Evolutionary conservation across 306 rosid genomes (phyloP).

Genomic region (Rubus parviflorus): DNA sequence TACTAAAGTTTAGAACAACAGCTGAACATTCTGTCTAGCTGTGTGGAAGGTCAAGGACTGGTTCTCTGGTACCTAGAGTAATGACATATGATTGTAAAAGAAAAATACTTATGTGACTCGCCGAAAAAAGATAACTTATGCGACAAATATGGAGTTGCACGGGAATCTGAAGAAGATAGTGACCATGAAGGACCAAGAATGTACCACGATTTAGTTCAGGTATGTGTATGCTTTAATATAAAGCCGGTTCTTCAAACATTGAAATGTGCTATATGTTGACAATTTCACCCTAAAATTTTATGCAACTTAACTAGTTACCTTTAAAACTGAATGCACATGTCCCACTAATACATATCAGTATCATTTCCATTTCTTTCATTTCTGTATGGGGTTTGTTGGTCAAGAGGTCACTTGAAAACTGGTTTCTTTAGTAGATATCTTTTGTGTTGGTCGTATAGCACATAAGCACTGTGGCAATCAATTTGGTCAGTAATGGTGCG

Average conservation of each 20-base stretch:
- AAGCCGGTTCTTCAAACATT: constrained; percentile 26
- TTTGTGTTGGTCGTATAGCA: not conserved
- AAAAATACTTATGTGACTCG: not conserved
- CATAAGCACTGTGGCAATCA: not conserved
- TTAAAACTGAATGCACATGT: not conserved
- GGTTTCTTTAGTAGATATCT: not conserved
- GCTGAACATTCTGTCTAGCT: constrained; percentile 34
- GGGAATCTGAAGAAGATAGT: constrained; percentile 37
- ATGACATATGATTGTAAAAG: constrained; percentile 30
- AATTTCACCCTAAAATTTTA: not conserved
- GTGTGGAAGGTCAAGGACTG: constrained; percentile 30
- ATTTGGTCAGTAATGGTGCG: not conserved
- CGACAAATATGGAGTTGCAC: constrained; percentile 38
- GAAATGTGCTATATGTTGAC: constrained; percentile 3
- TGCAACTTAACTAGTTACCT: not conserved
- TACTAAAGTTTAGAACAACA: constrained; percentile 27
- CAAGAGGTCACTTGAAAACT: constrained; percentile 3
- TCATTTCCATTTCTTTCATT: not conserved
- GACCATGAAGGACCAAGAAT: constrained; percentile 33
- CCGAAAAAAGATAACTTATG: not conserved
- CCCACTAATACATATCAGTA: not conserved
- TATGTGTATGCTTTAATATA: constrained; percentile 29
- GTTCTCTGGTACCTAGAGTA: constrained; percentile 41
- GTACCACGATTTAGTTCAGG: constrained; percentile 45
- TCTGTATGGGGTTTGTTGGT: not conserved